Percentiles rank a stretch among this genome's conserved stretches.
Evolutionary conservation across 371 early-diverging fungal species (phyloP).

Genomic region (Nosema granulosis): DNA sequence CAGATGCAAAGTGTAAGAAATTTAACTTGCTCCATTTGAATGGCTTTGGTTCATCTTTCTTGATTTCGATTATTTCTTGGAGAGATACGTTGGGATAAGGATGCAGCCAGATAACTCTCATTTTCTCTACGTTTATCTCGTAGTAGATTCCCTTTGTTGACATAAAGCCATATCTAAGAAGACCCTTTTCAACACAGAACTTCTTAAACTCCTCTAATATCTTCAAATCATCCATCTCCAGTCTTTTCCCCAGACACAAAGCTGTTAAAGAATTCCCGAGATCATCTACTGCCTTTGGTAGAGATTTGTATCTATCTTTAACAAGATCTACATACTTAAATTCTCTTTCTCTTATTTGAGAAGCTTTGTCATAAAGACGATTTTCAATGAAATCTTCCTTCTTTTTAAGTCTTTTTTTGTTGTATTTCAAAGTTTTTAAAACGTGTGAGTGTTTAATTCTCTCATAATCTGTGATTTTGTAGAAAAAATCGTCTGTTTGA

Average conservation of each 20-base stretch:
- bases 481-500: slow-evolving; percentile 42
- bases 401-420: slow-evolving; percentile 29
- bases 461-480: slow-evolving; percentile 52
- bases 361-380: slow-evolving; percentile 17
- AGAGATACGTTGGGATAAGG: slow-evolving; percentile 43
- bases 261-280: slow-evolving; percentile 34
- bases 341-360: slow-evolving; percentile 27
- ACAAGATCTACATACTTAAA: slow-evolving; percentile 44
- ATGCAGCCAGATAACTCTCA: slow-evolving; percentile 46
- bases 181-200: slow-evolving; percentile 34
- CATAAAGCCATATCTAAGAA: slow-evolving; percentile 48
- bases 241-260: slow-evolving; percentile 39
- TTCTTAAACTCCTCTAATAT: slow-evolving; percentile 45
- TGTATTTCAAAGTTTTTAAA: slow-evolving; percentile 41
- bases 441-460: slow-evolving; percentile 37
- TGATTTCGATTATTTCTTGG: slow-evolving; percentile 41
- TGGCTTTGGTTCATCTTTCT: slow-evolving; percentile 23
- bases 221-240: slow-evolving; percentile 12
- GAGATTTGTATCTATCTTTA: slow-evolving; percentile 42
- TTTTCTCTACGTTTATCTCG: slow-evolving; percentile 37
- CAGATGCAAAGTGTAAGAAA: slow-evolving; percentile 27
- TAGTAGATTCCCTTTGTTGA: slow-evolving; percentile 51
- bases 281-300: slow-evolving; percentile 52
- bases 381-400: slow-evolving; percentile 16
- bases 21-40: slow-evolving; percentile 21